Evolutionary conservation across 495 filamentous ascomycete genomes (phyloP), one percentile per base, ranked within the genome.

Genomic region (Aspergillus carlsbadensis): DNA sequence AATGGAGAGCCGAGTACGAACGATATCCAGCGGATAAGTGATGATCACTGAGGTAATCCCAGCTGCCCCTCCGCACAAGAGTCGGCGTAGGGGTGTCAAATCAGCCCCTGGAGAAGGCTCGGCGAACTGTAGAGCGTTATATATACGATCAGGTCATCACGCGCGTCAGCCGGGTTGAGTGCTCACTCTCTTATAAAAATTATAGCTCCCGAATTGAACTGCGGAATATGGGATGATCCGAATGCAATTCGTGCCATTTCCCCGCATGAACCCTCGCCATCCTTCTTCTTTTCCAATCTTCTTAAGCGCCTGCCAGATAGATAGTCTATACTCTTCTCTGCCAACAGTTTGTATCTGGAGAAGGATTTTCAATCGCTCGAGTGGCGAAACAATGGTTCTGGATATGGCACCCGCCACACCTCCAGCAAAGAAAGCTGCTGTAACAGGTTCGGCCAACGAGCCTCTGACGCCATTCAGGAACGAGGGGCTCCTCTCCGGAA

Each of bases 281-380:
- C 94, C 94, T 75, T 98, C 94, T 67, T 98, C 94, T 62, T 78
- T 86, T 81, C 92, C 94, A 86, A 98, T 98, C 75, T 98, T 98
- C 50, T 70, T 79, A 52, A 98, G 80, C 15, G 89, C 95, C 70
- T 95, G 88, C 65, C 86, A 86, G 49, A 97, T 90, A 21, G 91
- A 92, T 60, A 96, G 71, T 67, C 91, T 92, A 72, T 98, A 98
- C 64, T 95, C 93, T 52, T 87, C 85, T 61, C 89, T 83, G n/a
- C 91, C 92, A 44, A 81, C 87, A 61, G 88, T 94, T 78, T 98
- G 94, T 21, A 98, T 83, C 68, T 98, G 94, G 63, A 96, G 88
- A n/a, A 98, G 77, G 59, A 98, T 98, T 71, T 98, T 98, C 42
- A 98, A 77, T 43, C 94, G 85, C 71, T 98, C 94, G 34, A 98